Conservation (phyloP, 164 flowering plant species). For the Hamamelis virginiana region DNA sequence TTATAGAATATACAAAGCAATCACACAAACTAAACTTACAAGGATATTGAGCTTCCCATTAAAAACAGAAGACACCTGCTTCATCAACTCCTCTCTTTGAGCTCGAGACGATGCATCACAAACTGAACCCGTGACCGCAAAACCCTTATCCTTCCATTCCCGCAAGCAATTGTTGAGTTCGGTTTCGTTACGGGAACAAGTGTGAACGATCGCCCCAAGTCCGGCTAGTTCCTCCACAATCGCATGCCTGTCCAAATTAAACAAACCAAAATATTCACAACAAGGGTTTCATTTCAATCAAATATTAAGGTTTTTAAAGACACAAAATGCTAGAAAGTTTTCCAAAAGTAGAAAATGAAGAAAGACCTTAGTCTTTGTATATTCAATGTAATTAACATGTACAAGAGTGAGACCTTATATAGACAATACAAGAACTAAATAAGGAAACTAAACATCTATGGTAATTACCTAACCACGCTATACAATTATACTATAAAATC, state of each 20-base stretch:
- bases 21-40: slow-evolving; percentile 20
- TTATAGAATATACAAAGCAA: background rate
- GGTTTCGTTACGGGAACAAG: slow-evolving; percentile 45
- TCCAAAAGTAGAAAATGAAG: too few relatives aligned
- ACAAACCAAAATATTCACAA: background rate
- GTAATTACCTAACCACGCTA: too few relatives aligned
- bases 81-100: slow-evolving; percentile 35
- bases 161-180: slow-evolving; percentile 38
- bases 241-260: slow-evolving; percentile 30
- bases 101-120: slow-evolving; percentile 34
- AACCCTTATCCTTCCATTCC: slow-evolving; percentile 48
- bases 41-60: slow-evolving; percentile 51
- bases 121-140: slow-evolving; percentile 44
- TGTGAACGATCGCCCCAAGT: slow-evolving; percentile 44
- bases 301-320: background rate
- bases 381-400: too few relatives aligned
- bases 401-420: too few relatives aligned
- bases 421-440: too few relatives aligned
- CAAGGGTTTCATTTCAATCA: too few relatives aligned
- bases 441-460: too few relatives aligned
- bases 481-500: too few relatives aligned
- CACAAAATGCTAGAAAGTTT: too few relatives aligned
- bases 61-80: slow-evolving; percentile 32
- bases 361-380: too few relatives aligned
- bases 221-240: slow-evolving; percentile 51